Conservation (phyloP, 2,329 filamentous ascomycete species). For the Rutstroemia sp. region DNA sequence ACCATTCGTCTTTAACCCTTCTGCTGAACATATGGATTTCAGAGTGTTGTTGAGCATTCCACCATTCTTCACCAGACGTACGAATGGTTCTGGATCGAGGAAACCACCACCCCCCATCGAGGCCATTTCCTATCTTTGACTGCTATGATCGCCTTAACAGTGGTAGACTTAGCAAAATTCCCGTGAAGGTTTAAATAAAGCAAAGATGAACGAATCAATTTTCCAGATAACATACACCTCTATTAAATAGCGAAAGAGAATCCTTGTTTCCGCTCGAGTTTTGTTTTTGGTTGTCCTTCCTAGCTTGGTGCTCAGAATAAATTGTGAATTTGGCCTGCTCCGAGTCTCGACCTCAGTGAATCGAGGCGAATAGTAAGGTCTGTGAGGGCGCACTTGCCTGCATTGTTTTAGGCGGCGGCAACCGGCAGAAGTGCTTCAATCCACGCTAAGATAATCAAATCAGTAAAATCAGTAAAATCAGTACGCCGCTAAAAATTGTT, state of each 20-base stretch:
- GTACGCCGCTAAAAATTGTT: neutral
- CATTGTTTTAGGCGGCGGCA: neutral
- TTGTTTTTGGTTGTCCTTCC: neutral
- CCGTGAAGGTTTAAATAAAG: no score
- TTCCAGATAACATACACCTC: neutral
- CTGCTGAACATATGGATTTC: conserved; percentile 54
- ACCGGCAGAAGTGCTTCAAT: neutral
- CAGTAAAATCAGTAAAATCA: neutral
- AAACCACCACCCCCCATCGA: conserved; percentile 26
- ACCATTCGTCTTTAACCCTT: conserved; percentile 70
- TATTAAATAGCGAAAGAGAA: neutral
- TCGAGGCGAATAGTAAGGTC: no score
- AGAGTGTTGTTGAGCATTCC: conserved; percentile 27
- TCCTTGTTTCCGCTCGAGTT: neutral
- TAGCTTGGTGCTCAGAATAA: neutral
- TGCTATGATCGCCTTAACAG: neutral
- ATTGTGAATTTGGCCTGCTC: neutral
- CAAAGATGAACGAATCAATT: neutral
- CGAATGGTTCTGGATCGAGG: conserved; percentile 25
- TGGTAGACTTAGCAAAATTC: neutral
- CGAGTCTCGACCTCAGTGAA: neutral
- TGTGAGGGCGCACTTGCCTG: no score
- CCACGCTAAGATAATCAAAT: conserved; percentile 9
- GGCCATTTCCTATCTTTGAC: conserved; percentile 22
- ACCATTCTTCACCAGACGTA: conserved; percentile 21